Evolutionary conservation across 2,329 filamentous ascomycete genomes (phyloP), one percentile per base, ranked within the genome.

Genomic region (Lasiodiplodia citricola): DNA sequence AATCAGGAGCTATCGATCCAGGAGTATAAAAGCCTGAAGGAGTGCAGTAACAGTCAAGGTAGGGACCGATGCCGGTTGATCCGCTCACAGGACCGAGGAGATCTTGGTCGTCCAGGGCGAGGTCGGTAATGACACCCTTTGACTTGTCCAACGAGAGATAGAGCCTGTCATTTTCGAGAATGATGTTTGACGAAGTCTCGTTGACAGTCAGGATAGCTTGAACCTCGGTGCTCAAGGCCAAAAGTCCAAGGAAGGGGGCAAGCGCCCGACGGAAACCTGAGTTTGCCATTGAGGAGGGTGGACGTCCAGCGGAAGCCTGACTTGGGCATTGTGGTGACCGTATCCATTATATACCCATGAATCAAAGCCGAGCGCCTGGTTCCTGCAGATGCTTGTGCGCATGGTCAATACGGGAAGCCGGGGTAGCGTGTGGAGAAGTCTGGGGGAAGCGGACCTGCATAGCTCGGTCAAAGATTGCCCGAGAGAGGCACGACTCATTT

Each of bases 11-110:
- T 4, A 83, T 84, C 5, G 79, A 79, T 0, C 87, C 87, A 0
- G 88, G 86, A 0, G 87, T 90, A 78, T 87, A 90, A 73, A 85
- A 85, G 0, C 88, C 88, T 0, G 81, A 82, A 1, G 87, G 87
- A 0, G 82, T 86, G 73, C 88, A 90, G 76, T 90, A 88, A 74
- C 88, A 90, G 75, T 90, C 88, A 6, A 90, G 83, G 73, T 90
- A 89, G 1, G 87, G 86, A 0, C 86, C 85, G 31, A 84, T 81
- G 2, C 87, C 87, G 4, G 77, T 81, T 21, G 79, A 79, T 21
- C 82, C 83, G n/a, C 78, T 68, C 14, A 67, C 71, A 16, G 71
- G 25, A 18, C 87, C 87, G 0, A 89, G 82, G 1, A 90, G 80
- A 70, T 89, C 84, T 69, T 85, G 83, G 0, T 78, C 79, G 72